Percentiles rank a stretch among this genome's conserved stretches.
phyloP scores from a whole-genome alignment of 805 yeast species.

The Candida anglica region DNA sequence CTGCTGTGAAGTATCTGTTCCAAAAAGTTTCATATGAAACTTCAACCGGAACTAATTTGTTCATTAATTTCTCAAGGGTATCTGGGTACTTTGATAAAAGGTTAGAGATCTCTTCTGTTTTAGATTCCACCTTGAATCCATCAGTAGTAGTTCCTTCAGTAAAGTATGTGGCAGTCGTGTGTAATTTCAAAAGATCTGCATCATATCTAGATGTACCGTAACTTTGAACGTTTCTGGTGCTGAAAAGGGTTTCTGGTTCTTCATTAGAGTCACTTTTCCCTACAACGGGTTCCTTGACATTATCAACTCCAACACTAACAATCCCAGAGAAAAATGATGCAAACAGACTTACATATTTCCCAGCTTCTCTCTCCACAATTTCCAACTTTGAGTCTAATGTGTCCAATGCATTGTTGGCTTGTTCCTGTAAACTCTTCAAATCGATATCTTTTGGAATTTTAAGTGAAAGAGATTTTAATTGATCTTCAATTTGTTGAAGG shows the following conservation, averaged over 20 bases:
- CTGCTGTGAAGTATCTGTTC: constrained; percentile 62
- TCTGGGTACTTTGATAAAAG: constrained; percentile 44
- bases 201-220: constrained; percentile 39
- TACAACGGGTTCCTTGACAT: constrained; percentile 7
- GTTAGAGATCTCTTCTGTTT: constrained; percentile 48
- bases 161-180: constrained; percentile 24
- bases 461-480: constrained; percentile 19
- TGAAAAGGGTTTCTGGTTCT: constrained; percentile 16
- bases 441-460: constrained; percentile 19
- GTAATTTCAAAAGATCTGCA: constrained; percentile 35
- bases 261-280: constrained; percentile 30
- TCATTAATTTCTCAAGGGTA: constrained; percentile 52
- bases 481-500: constrained; percentile 22
- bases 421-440: constrained; percentile 18
- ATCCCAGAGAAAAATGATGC: constrained; percentile 50
- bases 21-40: constrained; percentile 65
- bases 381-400: constrained; percentile 70
- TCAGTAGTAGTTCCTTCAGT: constrained; percentile 12
- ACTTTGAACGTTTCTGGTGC: constrained; percentile 11
- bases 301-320: constrained; percentile 22
- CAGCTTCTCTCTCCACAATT: constrained; percentile 65
- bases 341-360: constrained; percentile 52
- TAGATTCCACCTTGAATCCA: constrained; percentile 40
- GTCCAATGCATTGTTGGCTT: constrained; percentile 59
- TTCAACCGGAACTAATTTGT: constrained; percentile 62